Evolutionary conservation across 345 rosid species (phyloP).

Genomic region (Hypericum androsaemum): DNA sequence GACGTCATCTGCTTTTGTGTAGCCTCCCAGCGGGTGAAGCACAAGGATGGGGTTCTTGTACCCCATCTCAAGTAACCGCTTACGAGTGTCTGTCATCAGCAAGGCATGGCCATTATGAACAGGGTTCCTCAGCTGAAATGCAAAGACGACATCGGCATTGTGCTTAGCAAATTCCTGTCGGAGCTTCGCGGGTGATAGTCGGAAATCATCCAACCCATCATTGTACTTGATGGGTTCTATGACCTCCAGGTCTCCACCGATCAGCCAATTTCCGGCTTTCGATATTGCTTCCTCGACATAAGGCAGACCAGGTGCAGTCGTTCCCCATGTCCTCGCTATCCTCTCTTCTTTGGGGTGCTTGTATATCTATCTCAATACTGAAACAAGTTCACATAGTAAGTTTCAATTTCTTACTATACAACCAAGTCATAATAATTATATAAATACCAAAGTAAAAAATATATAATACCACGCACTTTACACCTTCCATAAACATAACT

Average conservation of each 20-base stretch:
- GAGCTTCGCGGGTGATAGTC: conserved; percentile 79
- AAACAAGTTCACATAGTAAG: conserved; percentile 1
- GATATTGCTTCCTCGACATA: conserved; percentile 70
- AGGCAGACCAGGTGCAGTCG: conserved; percentile 85
- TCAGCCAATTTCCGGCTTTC: conserved; percentile 77
- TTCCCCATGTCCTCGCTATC: conserved; percentile 97
- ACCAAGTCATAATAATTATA: too few relatives aligned
- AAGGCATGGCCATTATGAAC: too few relatives aligned
- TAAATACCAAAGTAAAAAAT: too few relatives aligned
- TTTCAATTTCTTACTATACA: not conserved
- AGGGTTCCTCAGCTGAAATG: too few relatives aligned
- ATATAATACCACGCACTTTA: too few relatives aligned
- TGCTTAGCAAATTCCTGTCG: conserved; percentile 69
- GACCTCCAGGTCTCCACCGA: conserved; percentile 94
- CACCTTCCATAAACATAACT: too few relatives aligned
- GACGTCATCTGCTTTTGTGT: conserved; percentile 96
- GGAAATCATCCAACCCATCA: conserved; percentile 86
- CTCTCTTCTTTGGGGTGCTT: conserved; percentile 97
- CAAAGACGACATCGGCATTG: conserved; percentile 93
- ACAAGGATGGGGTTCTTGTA: too few relatives aligned
- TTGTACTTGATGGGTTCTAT: conserved; percentile 74
- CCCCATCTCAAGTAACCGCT: too few relatives aligned
- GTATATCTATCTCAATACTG: conserved; percentile 93
- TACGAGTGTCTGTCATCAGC: too few relatives aligned
- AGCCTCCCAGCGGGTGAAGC: too few relatives aligned